Evolutionary conservation across 208 protist genomes (phyloP), one percentile per base, ranked within the genome.

Genomic region (Jaenimonas drosophilae): DNA sequence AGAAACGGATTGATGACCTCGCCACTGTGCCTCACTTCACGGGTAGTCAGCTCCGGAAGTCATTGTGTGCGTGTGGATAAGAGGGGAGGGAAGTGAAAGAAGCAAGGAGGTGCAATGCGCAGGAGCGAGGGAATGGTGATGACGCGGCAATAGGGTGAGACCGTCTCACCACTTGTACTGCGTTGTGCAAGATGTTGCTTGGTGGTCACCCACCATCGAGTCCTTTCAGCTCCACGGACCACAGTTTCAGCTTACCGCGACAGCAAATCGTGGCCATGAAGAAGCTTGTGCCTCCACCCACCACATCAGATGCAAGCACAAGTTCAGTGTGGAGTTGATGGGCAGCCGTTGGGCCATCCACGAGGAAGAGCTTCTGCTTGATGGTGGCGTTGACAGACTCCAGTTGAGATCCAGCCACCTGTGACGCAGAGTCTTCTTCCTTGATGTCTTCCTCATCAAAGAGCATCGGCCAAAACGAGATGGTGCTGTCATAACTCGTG

Each of bases 401-500:
- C 19, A 36, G 14, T 7, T 11, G 37, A 6, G 37, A 42, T 7
- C 37, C 26, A 20, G 25, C 1, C 16, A 5, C 5, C 31, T 3
- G 9, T 33, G 12, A 4, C 19, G 39, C 4, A 1, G 7, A 23
- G 19, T 9, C 0, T n/a, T 33, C 24, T 5, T 28, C 17, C n/a
- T 5, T 34, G 17, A 32, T 24, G 45, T 17, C 16, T 7, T 6
- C 6, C 9, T n/a, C n/a, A n/a, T n/a, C n/a, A n/a, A 64, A 70
- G 33, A 76, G 37, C n/a, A 81, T 43, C 0, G 83, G 83, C 79
- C 83, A 92, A 58, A 88, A 84, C 30, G 83, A 92, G 6, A 57
- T 72, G 29, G 64, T 59, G 23, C 62, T 46, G 47, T 92, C 83
- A 52, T 85, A 88, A 19, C 78, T 88, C 26, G 68, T 72, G 27